phyloP scores from a whole-genome alignment of 345 rosid genomes.

The Eucalyptus marginata region DNA sequence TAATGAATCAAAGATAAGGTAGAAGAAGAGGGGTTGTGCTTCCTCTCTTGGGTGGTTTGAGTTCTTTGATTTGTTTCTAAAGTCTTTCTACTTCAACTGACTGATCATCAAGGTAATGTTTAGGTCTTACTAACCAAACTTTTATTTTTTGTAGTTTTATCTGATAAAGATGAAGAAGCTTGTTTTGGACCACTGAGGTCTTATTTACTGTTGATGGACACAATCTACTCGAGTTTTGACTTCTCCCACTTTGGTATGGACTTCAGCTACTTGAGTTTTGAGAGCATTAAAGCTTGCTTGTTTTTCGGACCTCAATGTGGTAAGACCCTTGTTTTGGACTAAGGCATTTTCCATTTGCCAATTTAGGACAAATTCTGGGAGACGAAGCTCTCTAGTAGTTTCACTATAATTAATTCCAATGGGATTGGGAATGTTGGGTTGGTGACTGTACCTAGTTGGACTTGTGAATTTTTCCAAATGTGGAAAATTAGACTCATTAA shows the following conservation, averaged over 20 bases:
- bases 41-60: neutral
- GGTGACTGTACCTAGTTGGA: too few species aligned
- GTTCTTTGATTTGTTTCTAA: neutral
- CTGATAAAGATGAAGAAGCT: neutral
- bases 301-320: neutral
- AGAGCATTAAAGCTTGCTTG: neutral
- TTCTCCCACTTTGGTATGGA: neutral
- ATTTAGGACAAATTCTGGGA: neutral
- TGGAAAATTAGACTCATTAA: too few species aligned
- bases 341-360: neutral
- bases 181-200: too few species aligned
- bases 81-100: neutral
- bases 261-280: neutral
- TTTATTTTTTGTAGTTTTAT: neutral
- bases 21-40: too few species aligned
- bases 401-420: too few species aligned
- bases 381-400: too few species aligned
- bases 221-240: neutral
- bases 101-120: neutral
- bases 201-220: neutral
- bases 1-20: neutral
- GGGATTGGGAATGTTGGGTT: too few species aligned
- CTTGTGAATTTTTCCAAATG: too few species aligned
- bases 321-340: neutral
- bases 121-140: neutral